Percentiles rank a stretch among this genome's conserved stretches.
Evolutionary conservation across 1,139 yeast genomes (phyloP).

Genomic region (Candida anutae): DNA sequence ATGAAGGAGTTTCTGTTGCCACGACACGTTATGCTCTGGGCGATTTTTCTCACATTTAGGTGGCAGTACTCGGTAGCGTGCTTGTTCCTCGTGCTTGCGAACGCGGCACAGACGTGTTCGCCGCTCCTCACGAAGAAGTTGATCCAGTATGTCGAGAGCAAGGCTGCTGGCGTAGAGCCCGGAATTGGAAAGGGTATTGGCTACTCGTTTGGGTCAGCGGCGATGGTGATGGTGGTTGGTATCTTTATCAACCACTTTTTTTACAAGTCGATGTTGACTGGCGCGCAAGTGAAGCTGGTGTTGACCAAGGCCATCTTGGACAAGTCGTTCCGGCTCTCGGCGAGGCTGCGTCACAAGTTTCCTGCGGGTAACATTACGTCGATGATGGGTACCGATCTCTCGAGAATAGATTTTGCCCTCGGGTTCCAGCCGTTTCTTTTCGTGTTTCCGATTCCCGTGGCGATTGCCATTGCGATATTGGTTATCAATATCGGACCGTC

Average conservation of each 20-base stretch:
- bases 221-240: constrained; percentile 24
- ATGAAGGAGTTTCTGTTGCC: constrained; percentile 12
- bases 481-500: constrained; percentile 67
- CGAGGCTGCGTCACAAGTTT: constrained; percentile 20
- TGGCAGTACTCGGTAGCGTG: constrained; percentile 17
- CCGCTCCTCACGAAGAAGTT: constrained; percentile 33
- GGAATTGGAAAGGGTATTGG: constrained; percentile 26
- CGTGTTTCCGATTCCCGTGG: constrained; percentile 55
- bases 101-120: constrained; percentile 13
- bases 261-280: constrained; percentile 45
- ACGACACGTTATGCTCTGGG: constrained; percentile 9
- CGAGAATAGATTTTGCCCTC: constrained; percentile 71
- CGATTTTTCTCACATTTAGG: constrained; percentile 23
- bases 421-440: constrained; percentile 62
- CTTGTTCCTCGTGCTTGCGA: constrained; percentile 12
- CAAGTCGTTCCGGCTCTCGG: constrained; percentile 24
- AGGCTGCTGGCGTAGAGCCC: constrained; percentile 15
- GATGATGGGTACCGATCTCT: constrained; percentile 69
- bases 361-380: constrained; percentile 32
- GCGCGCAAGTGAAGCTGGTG: constrained; percentile 28
- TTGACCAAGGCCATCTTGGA: constrained; percentile 26
- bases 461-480: constrained; percentile 54
- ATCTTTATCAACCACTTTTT: constrained; percentile 56
- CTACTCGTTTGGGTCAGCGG: constrained; percentile 17
- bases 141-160: constrained; percentile 31